Evolutionary conservation across 2,329 filamentous ascomycete genomes (phyloP), one percentile per base, ranked within the genome.

Genomic region (Neofusicoccum ribis): DNA sequence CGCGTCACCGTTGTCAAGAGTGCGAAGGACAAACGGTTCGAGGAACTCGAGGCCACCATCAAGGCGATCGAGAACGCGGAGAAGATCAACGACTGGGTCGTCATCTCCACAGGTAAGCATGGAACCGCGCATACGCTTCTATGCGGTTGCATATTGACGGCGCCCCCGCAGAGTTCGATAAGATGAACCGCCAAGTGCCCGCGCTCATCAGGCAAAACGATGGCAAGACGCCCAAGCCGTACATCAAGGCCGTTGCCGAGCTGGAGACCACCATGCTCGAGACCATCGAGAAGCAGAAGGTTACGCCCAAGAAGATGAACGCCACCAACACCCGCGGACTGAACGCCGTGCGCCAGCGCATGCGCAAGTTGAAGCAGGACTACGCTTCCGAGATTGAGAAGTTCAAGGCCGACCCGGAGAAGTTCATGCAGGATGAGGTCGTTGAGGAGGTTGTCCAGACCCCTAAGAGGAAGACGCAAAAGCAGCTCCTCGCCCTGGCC

Each of bases 281-380:
- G 84, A 89, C 93, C 27, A 87, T 96, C 70, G 88, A 93, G 73
- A 97, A 97, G 86, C 92, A 96, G 78, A 99, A 99, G 85, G 91
- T 96, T 71, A 91, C 91, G 2, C 88, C 90, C 69, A 97, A 97
- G 88, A 98, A 97, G 86, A 97, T 98, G 93, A 99, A 97, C 82
- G 93, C 93, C 68, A 95, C 90, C 76, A 96, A 94, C 77, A 91
- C 93, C 70, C 92, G 93, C 81, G 93, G 93, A 74, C 87, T 99
- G 74, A 99, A 98, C 79, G 92, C 93, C 68, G 91, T 98, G 75
- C 96, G 97, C 83, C 95, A 99, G 80, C 93, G 93, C 82, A 92
- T 99, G 84, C 93, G 94, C 88, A 98, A 97, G 87, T 94, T 94
- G 82, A 96, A 94, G 86, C 96, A 96, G 82, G 94, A 98, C 69